These are phyloP conservation scores for Blumeria graminis DNA, from an alignment of 2,329 filamentous ascomycete species.

Conservation along the genomic window DNA sequence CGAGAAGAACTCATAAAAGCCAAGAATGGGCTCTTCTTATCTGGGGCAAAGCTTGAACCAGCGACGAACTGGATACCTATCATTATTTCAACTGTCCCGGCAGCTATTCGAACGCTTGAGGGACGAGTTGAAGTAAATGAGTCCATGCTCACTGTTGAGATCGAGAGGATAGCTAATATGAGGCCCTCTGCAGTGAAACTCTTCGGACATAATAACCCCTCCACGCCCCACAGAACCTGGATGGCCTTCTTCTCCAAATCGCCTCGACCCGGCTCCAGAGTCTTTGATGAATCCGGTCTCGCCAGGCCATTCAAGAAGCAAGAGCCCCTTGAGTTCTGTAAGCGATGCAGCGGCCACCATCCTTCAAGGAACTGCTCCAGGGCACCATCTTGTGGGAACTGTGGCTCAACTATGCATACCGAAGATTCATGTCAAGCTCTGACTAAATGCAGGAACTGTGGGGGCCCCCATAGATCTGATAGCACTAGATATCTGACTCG, in stretches of 20 bases:
- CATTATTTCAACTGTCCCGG: neutral
- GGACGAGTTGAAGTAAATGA: neutral
- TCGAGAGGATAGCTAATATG: neutral
- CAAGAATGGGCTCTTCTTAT: neutral
- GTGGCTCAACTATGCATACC: neutral
- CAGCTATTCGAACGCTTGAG: neutral
- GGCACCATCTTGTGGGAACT: neutral
- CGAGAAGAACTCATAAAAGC: neutral
- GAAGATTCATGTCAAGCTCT: neutral
- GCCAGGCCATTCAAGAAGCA: neutral
- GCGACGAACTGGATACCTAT: neutral
- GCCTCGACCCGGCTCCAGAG: neutral
- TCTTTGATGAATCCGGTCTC: neutral
- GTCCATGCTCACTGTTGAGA: neutral
- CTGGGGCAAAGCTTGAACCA: neutral
- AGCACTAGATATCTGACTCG: neutral
- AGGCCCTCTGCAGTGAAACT: neutral
- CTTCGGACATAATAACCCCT: neutral
- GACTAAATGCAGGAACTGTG: neutral
- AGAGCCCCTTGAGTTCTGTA: neutral
- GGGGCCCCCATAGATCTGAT: neutral
- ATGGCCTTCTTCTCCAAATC: neutral
- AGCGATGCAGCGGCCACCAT: neutral
- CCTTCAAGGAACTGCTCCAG: neutral
- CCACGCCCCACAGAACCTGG: neutral